Evolutionary conservation across 2,329 filamentous ascomycete genomes (phyloP), one percentile per base, ranked within the genome.

Genomic region (Phialophora macrospora): DNA sequence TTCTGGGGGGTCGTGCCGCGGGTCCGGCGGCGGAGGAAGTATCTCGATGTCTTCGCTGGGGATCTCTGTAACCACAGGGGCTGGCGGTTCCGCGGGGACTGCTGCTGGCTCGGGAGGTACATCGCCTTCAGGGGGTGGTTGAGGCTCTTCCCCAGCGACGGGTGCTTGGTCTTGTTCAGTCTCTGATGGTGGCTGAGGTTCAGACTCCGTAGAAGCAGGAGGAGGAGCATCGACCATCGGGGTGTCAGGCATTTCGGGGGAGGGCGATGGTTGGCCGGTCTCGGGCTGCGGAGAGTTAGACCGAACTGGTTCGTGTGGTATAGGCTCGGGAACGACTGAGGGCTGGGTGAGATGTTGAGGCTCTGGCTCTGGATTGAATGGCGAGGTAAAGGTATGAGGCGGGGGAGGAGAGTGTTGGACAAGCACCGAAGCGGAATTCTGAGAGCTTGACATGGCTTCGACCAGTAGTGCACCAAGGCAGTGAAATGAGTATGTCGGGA

Each of bases 1-100:
- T 60, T 80, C 80, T 30, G 80, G 68, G 34, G 58, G 38, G 20
- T 64, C 57, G 8, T 44, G 24, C 4, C 55, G 34, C 11, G 58
- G 60, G 26, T 67, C 55, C 12, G 57, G 55, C 11, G 56, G 49
- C 52, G 65, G 57, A 22, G 61, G 62, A 14, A 52, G 38, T n/a
- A 30, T 30, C 24, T 44, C 34, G 17, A 48, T 24, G 24, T 59
- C 56, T 55, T 64, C 22, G 34, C 11, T 54, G 4, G 48, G 46
- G 46, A 41, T 22, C 38, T 60, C 58, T 34, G 58, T 12, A 11
- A 26, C 48, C 32, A 44, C 46, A 14, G 58, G 12, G 38, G n/a
- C 20, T 5, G 12, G 32, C 48, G 20, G 38, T 14, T 55, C 58
- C n/a, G 46, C 44, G 34, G 34, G 38, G n/a, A 26, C 12, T 4